Conservation (phyloP, 139 green algal species). For the Chlamydomonas schloesseri region DNA sequence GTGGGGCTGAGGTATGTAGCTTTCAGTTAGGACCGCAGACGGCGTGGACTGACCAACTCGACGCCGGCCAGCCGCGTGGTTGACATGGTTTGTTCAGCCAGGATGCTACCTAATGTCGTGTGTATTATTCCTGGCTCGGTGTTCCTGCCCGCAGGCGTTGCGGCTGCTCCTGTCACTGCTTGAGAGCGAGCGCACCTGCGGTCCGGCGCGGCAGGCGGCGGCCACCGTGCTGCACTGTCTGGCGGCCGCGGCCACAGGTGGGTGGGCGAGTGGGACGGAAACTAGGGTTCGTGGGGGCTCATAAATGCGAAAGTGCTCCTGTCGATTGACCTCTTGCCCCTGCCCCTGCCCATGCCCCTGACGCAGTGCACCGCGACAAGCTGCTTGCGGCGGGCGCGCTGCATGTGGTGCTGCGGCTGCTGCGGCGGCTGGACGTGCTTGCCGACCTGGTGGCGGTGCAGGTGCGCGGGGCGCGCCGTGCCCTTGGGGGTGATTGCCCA, state of each 20-base stretch:
- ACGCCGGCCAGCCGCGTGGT: too few relatives aligned
- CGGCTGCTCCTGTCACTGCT: constrained; percentile 23
- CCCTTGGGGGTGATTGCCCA: too few relatives aligned
- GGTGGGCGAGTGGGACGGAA: background rate
- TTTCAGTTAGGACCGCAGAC: too few relatives aligned
- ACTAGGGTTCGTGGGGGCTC: background rate
- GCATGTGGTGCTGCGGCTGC: constrained; percentile 31
- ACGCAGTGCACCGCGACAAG: constrained; percentile 56
- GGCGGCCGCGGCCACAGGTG: constrained; percentile 29
- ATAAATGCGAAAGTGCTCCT: too few relatives aligned
- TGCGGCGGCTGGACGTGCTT: constrained; percentile 36
- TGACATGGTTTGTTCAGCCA: too few relatives aligned
- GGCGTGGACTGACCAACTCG: too few relatives aligned
- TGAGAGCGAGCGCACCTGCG: constrained; percentile 1
- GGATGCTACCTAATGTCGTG: too few relatives aligned
- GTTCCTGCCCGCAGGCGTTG: constrained; percentile 24
- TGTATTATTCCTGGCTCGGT: too few relatives aligned
- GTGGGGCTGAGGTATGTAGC: too few relatives aligned
- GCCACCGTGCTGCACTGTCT: constrained; percentile 20
- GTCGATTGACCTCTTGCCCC: too few relatives aligned
- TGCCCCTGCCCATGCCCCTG: background rate
- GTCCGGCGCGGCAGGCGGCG: constrained; percentile 11
- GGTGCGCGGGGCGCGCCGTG: constrained; percentile 16
- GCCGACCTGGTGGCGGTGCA: constrained; percentile 57
- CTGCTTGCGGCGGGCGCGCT: constrained; percentile 58